Percentiles rank a stretch among this genome's conserved stretches.
phyloP scores from a whole-genome alignment of 768 basidiomycete genomes.

The Tylopilus plumbeoviolaceoides region DNA sequence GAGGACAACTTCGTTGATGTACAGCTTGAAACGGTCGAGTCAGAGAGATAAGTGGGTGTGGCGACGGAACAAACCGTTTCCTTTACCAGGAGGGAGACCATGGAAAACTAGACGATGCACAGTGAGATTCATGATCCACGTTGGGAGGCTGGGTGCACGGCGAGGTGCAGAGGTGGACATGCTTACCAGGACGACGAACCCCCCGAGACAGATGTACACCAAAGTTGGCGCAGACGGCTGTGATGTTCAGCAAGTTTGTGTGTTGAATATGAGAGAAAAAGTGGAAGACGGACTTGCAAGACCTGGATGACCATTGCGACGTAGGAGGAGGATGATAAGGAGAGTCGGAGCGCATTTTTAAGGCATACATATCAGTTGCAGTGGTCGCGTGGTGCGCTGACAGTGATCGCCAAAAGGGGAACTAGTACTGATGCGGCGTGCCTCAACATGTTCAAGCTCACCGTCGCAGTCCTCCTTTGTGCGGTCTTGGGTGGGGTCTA shows the following conservation, averaged over 20 bases:
- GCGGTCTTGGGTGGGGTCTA: conserved; percentile 44
- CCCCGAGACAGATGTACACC: conserved; percentile 63
- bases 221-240: conserved; percentile 52
- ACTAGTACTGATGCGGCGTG: too few relatives aligned
- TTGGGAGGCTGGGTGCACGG: background rate
- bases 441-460: conserved; percentile 1
- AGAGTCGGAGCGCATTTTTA: too few relatives aligned
- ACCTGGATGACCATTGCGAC: conserved; percentile 19
- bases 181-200: conserved; percentile 46
- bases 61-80: conserved; percentile 53
- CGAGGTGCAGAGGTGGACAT: background rate
- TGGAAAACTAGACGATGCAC: conserved; percentile 57
- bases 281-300: conserved; percentile 23
- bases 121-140: background rate
- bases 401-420: too few relatives aligned
- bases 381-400: too few relatives aligned
- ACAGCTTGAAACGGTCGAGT: conserved; percentile 45
- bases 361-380: too few relatives aligned
- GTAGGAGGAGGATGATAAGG: background rate
- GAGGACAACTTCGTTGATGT: conserved; percentile 91
- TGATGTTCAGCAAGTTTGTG: conserved; percentile 21
- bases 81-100: conserved; percentile 78
- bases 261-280: background rate
- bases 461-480: conserved; percentile 25
- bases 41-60: background rate